These are phyloP conservation scores for Myxozyma kluyveri DNA, from an alignment of 805 yeast genomes.

Conservation along the genomic window DNA sequence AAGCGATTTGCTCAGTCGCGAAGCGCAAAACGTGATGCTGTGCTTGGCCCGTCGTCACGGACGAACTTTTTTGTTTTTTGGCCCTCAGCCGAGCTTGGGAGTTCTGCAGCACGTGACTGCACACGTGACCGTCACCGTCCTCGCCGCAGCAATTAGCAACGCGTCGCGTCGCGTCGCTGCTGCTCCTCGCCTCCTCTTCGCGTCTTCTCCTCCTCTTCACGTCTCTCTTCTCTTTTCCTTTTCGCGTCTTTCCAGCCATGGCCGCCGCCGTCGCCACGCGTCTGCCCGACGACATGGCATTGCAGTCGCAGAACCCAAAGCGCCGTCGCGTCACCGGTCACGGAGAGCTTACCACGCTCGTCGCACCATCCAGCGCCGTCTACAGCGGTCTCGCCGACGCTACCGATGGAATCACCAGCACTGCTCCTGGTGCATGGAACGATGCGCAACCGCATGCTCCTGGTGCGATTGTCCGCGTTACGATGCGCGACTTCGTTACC, in stretches of 20 bases:
- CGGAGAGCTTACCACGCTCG: background rate
- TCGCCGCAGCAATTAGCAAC: too few species aligned
- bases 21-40: too few species aligned
- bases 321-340: background rate
- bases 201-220: background rate
- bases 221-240: background rate
- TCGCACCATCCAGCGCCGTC: background rate
- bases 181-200: background rate
- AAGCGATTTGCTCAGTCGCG: too few species aligned
- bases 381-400: background rate
- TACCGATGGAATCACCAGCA: background rate
- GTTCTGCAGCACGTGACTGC: too few species aligned
- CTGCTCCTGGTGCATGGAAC: background rate
- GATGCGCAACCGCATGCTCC: conserved; percentile 36
- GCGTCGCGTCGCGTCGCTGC: background rate
- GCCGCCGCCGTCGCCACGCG: background rate
- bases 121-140: too few species aligned
- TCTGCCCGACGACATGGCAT: background rate
- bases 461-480: conserved; percentile 53
- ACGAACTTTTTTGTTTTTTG: too few species aligned
- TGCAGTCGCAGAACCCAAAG: background rate
- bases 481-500: conserved; percentile 62
- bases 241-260: background rate
- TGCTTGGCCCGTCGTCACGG: too few species aligned
- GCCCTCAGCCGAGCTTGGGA: too few species aligned